Evolutionary conservation across 441 rosid genomes (phyloP).

Genomic region (Codiaeum variegatum): DNA sequence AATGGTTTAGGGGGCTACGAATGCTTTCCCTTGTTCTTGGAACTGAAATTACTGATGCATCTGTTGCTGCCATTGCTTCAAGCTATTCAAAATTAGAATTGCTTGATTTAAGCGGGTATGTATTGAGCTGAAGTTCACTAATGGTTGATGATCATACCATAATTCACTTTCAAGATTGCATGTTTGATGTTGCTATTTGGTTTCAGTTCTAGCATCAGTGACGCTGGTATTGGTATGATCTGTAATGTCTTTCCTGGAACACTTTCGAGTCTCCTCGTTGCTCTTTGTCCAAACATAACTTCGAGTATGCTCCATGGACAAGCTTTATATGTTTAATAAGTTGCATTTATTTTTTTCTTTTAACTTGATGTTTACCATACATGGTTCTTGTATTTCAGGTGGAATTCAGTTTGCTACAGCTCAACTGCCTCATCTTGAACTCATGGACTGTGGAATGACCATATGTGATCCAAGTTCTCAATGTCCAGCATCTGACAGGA

Average conservation of each 20-base stretch:
- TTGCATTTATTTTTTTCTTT: background rate
- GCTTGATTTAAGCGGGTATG: constrained; percentile 98
- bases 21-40: constrained; percentile 97
- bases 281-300: constrained; percentile 92
- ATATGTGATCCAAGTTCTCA: constrained; percentile 57
- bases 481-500: constrained; percentile 34
- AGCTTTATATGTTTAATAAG: background rate
- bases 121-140: constrained; percentile 18
- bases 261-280: constrained; percentile 72
- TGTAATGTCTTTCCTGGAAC: constrained; percentile 84
- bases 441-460: constrained; percentile 96
- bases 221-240: constrained; percentile 93
- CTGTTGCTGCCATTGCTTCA: constrained; percentile 86
- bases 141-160: background rate
- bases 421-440: constrained; percentile 85
- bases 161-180: background rate
- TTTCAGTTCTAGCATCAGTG: constrained; percentile 87
- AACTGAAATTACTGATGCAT: constrained; percentile 81
- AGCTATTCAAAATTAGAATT: constrained; percentile 68
- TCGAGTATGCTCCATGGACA: constrained; percentile 59
- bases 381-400: constrained; percentile 40
- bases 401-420: constrained; percentile 97
- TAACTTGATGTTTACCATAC: background rate
- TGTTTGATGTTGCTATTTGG: constrained; percentile 17
- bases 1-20: constrained; percentile 58